These are phyloP conservation scores for Strombidium stylifer DNA, from an alignment of 73 alveolate genomes.

Conservation along the genomic window DNA sequence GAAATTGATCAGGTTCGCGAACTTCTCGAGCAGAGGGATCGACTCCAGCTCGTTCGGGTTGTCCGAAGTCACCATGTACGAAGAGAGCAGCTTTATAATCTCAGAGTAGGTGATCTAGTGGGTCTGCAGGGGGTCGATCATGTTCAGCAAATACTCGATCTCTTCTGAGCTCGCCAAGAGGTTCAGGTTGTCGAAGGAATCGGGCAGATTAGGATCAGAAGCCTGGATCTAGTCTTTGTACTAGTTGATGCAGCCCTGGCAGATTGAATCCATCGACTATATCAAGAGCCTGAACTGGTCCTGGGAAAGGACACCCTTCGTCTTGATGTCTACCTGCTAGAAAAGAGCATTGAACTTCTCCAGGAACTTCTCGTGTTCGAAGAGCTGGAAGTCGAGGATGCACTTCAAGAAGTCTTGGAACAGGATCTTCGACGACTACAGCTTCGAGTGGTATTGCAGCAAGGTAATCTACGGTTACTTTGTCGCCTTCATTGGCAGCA, in stretches of 20 bases:
- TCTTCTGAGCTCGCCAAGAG: no score
- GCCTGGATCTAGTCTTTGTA: no score
- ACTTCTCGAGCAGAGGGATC: slow-evolving; percentile 62
- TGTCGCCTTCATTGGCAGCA: slow-evolving; percentile 54
- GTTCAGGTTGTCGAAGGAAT: no score
- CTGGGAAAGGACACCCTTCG: slow-evolving; percentile 87
- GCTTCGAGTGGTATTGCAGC: slow-evolving; percentile 25
- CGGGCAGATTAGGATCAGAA: no score
- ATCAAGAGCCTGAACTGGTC: slow-evolving; percentile 76
- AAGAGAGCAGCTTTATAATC: slow-evolving; percentile 36
- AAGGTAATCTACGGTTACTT: no score
- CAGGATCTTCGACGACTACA: slow-evolving; percentile 9
- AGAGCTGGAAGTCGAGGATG: slow-evolving; percentile 91
- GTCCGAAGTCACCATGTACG: neutral
- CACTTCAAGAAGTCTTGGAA: slow-evolving; percentile 63
- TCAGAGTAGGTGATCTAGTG: slow-evolving; percentile 69
- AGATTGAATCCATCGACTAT: slow-evolving; percentile 36
- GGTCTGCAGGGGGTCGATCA: slow-evolving; percentile 84
- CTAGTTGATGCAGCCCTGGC: no score
- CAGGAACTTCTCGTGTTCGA: slow-evolving; percentile 91
- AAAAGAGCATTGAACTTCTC: slow-evolving; percentile 79
- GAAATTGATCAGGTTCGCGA: no score
- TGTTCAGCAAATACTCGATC: slow-evolving; percentile 53
- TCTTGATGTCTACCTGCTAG: slow-evolving; percentile 80
- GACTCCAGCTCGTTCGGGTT: slow-evolving; percentile 66